Evolutionary conservation across 305 asterid genomes (phyloP), one percentile per base, ranked within the genome.

Genomic region (Solanum hybrid): DNA sequence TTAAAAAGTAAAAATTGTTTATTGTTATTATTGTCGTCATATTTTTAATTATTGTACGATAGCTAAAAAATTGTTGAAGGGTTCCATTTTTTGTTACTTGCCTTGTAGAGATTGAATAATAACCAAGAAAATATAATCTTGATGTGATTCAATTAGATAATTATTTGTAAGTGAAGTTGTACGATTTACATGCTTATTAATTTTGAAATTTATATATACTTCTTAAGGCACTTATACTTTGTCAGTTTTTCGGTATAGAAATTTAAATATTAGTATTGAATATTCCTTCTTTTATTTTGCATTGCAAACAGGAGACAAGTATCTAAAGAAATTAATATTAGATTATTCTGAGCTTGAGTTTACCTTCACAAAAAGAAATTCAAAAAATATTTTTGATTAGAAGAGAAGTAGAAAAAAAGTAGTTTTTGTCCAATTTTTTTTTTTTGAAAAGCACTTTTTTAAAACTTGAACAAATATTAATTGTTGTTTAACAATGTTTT

Each of bases 331-430:
- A 2, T 35, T 35, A 35, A 0, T 35, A 35, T 35, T 35, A 35
- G 37, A 35, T 35, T 35, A 35, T 35, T 87, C 94, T 0, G 94
- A 93, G 66, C 94, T 94, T 4, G 97, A 94, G 11, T 90, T 94
- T 31, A 90, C 91, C 4, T 75, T 75, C 88, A 86, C 79, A 2
- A 86, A 42, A 27, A 90, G 96, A 89, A 37, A 42, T 7, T 24
- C 4, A 0, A 93, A 88, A 12, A 95, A 95, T 46, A 46, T 46
- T 14, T 46, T 46, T 46, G 20, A 14, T 14, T 5, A 46, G 64
- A 46, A 46, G 64, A 46, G 60, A 46, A 46, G 22, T 46, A 5
- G 64, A 46, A 46, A 46, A 46, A 46, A 46, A 34, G 64, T 46
- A 46, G 8, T 0, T 46, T 46, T 46, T 14, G 20, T 14, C 64